phyloP scores from a whole-genome alignment of 495 filamentous ascomycete species.

The Niebla homalea region DNA sequence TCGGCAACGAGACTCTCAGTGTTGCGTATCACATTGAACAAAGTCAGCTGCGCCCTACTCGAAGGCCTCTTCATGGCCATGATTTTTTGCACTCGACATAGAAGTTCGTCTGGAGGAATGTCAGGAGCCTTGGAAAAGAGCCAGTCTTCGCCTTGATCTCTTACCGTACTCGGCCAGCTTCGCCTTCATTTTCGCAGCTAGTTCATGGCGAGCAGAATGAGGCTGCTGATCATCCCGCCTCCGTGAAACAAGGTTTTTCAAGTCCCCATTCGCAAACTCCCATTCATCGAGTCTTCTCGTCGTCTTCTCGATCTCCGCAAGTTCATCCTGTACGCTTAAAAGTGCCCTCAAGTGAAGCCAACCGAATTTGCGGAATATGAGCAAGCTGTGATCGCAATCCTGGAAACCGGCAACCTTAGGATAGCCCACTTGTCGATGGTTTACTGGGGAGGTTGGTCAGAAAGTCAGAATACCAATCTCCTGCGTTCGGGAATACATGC shows the following conservation, averaged over 20 bases:
- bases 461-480: too few species aligned
- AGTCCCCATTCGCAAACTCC: slow-evolving; percentile 1
- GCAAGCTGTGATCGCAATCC: slow-evolving; percentile 23
- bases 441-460: slow-evolving; percentile 12
- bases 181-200: slow-evolving; percentile 45
- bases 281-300: slow-evolving; percentile 19
- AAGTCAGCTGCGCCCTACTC: slow-evolving; percentile 1
- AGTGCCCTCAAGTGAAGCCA: slow-evolving; percentile 26
- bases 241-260: slow-evolving; percentile 5
- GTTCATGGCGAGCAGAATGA: slow-evolving; percentile 33
- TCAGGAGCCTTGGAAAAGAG: not conserved
- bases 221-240: slow-evolving; percentile 1
- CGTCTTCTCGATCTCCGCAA: slow-evolving; percentile 22
- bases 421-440: slow-evolving; percentile 24
- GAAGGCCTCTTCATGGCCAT: slow-evolving; percentile 6
- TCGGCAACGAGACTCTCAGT: slow-evolving; percentile 1
- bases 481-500: not conserved
- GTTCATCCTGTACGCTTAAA: slow-evolving; percentile 24
- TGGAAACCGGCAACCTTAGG: slow-evolving; percentile 24
- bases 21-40: slow-evolving; percentile 7
- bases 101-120: slow-evolving; percentile 2
- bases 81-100: slow-evolving; percentile 5
- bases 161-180: slow-evolving; percentile 30
- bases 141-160: not conserved
- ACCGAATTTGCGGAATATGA: slow-evolving; percentile 25